phyloP scores from a whole-genome alignment of 345 rosid species.

The Jatropha curcas region DNA sequence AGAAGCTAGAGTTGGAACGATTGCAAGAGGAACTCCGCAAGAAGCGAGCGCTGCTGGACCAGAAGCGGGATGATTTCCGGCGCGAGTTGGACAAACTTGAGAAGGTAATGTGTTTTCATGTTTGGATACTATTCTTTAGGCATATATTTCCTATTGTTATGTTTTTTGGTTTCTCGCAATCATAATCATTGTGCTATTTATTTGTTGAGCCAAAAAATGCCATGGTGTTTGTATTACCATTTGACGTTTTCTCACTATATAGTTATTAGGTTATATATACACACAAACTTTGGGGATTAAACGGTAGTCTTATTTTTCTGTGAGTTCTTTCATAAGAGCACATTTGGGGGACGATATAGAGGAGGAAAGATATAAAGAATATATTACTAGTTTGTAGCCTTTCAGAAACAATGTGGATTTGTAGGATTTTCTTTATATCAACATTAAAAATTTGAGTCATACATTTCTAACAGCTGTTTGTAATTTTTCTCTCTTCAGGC shows the following conservation, averaged over 20 bases:
- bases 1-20: constrained; percentile 77
- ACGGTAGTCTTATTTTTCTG: neutral
- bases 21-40: constrained; percentile 84
- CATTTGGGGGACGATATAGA: neutral
- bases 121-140: neutral
- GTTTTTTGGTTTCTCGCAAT: neutral
- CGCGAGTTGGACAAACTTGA: constrained; percentile 65
- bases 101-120: constrained; percentile 40
- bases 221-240: no score
- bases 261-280: neutral
- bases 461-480: constrained; percentile 19
- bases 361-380: neutral
- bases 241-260: no score
- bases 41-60: constrained; percentile 90
- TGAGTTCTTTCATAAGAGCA: neutral
- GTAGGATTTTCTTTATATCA: neutral
- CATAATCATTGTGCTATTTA: neutral
- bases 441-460: neutral
- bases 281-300: neutral
- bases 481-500: constrained; percentile 53
- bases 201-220: neutral
- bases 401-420: neutral
- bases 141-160: neutral
- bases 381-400: neutral
- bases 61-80: constrained; percentile 76